phyloP scores from a whole-genome alignment of 257 asterid species.

The Thymus quinquecostatus region DNA sequence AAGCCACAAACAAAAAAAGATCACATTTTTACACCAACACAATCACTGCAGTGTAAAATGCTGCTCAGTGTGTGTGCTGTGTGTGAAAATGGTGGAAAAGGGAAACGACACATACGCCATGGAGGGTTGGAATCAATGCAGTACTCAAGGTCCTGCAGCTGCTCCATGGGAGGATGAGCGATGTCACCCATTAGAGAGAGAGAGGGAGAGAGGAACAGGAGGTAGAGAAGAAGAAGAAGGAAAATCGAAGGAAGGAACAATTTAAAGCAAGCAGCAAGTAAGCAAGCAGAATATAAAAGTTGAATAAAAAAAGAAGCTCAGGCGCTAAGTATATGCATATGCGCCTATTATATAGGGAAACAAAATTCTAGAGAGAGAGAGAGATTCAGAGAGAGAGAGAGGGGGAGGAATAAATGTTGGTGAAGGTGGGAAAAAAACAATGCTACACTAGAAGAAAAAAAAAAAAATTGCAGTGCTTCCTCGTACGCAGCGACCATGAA shows the following conservation, averaged over 20 bases:
- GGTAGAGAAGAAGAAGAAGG: neutral
- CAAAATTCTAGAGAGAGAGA: neutral
- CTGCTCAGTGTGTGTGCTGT: neutral
- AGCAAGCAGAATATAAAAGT: conserved; percentile 26
- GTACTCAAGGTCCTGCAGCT: conserved; percentile 83
- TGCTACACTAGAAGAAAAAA: too few relatives aligned
- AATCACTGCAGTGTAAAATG: conserved; percentile 5
- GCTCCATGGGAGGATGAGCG: conserved; percentile 83
- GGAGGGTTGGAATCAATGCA: conserved; percentile 93
- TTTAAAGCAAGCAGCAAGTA: conserved; percentile 26
- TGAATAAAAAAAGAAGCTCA: conserved; percentile 33
- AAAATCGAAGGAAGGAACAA: conserved; percentile 27
- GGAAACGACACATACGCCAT: conserved; percentile 55
- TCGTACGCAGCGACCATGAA: conserved; percentile 24
- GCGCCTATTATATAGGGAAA: neutral
- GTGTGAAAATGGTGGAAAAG: conserved; percentile 12
- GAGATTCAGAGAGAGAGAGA: neutral
- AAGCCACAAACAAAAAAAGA: neutral
- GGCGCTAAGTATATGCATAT: neutral
- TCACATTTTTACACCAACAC: neutral
- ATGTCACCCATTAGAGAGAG: conserved; percentile 58
- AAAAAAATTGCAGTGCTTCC: conserved; percentile 20
- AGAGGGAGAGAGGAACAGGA: neutral
- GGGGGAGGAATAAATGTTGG: conserved; percentile 16
- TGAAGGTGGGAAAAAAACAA: neutral